Evolutionary conservation across 768 basidiomycete genomes (phyloP).

Genomic region (Cubamyces sp.): DNA sequence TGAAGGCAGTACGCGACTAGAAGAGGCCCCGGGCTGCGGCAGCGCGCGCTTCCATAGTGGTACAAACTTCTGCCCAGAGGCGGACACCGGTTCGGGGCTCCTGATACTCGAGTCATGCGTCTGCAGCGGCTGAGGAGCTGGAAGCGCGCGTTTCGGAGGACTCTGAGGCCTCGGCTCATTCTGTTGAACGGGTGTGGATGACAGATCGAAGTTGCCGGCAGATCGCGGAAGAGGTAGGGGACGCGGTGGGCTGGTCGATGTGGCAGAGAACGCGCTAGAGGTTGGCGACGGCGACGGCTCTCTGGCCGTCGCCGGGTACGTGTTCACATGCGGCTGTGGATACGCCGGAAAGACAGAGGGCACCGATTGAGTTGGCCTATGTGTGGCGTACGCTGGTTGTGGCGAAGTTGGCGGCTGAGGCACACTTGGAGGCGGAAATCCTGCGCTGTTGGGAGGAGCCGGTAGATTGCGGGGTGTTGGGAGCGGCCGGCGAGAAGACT

Average conservation of each 20-base stretch:
- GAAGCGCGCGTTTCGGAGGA: constrained; percentile 21
- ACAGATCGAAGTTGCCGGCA: constrained; percentile 16
- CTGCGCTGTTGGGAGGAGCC: constrained; percentile 22
- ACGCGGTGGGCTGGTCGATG: constrained; percentile 20
- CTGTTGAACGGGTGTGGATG: constrained; percentile 3
- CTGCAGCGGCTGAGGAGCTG: constrained; percentile 5
- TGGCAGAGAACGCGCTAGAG: constrained; percentile 11
- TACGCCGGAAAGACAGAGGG: constrained; percentile 17
- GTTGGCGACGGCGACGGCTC: constrained; percentile 8
- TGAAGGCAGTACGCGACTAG: constrained; percentile 10
- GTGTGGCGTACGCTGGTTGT: constrained; percentile 12
- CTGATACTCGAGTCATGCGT: constrained; percentile 3
- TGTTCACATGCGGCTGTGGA: not conserved
- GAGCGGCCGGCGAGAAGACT: constrained; percentile 25
- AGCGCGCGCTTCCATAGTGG: constrained; percentile 50
- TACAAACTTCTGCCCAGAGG: constrained; percentile 38
- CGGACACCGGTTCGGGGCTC: constrained; percentile 13
- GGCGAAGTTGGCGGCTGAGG: constrained; percentile 25
- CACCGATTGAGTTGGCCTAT: constrained; percentile 22
- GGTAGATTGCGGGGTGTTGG: constrained; percentile 27
- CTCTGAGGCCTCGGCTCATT: constrained; percentile 12
- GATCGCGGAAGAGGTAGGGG: constrained; percentile 27
- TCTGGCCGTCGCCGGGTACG: not conserved
- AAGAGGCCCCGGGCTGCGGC: constrained; percentile 28
- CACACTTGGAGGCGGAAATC: constrained; percentile 11